phyloP scores from a whole-genome alignment of 441 rosid species.

The Iberis amara region DNA sequence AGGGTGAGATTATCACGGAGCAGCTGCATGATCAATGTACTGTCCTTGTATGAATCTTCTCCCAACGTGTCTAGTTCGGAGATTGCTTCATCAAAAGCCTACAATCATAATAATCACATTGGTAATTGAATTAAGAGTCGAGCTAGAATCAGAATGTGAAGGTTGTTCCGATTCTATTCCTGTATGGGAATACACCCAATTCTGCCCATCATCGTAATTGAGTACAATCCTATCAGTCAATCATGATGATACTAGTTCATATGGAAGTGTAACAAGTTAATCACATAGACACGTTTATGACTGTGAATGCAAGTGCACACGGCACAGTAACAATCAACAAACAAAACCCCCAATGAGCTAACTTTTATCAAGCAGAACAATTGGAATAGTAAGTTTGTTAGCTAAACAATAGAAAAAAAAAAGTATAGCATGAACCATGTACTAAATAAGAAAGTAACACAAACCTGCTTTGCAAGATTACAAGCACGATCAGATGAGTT shows the following conservation, averaged over 20 bases:
- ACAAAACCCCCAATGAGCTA: background rate
- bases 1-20: slow-evolving; percentile 89
- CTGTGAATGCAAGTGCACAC: no score
- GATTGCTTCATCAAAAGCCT: slow-evolving; percentile 38
- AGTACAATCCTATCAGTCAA: no score
- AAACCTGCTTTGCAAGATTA: slow-evolving; percentile 86
- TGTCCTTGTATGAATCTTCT: slow-evolving; percentile 94
- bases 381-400: no score
- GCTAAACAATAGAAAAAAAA: no score
- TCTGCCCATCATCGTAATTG: no score
- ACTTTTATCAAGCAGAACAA: background rate
- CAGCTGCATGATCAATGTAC: slow-evolving; percentile 31
- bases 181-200: no score
- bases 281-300: no score
- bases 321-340: background rate
- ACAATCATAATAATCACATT: background rate
- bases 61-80: slow-evolving; percentile 64
- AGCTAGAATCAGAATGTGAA: no score
- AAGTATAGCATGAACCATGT: background rate
- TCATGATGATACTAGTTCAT: no score
- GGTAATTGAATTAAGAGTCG: background rate
- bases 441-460: background rate
- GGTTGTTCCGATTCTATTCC: no score
- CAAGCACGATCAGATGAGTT: slow-evolving; percentile 98
- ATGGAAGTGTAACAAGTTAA: no score